Base-by-base conservation (phyloP, 140 eudicot species). In the Stevia rebaudiana region DNA sequence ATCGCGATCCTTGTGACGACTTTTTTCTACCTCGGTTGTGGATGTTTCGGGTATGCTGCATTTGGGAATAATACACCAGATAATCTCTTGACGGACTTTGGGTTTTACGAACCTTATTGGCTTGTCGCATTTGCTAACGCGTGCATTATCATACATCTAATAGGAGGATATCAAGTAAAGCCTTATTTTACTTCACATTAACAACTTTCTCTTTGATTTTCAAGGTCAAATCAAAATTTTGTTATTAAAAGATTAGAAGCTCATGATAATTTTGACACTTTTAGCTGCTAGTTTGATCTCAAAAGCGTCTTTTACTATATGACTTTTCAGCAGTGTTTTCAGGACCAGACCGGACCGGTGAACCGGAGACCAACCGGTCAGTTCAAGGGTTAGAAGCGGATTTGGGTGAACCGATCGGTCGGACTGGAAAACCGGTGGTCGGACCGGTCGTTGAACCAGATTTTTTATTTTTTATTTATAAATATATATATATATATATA, bases 11-110 rank as follows among this genome's bases (percentile, higher is more conserved):
- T 33, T 2, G 59, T 69, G 40, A 69, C 74, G 11, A 44, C 4
- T 12, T 30, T 44, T 31, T 69, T 69, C 74, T 57, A 69, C 59
- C 39, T 69, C 18, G 67, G 67, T 12, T 69, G 74, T 44, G 74
- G 74, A 19, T 57, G 67, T 8, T 69, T 69, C 3, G 67, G 74
- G 30, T 69, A 69, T 58, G 74, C 67, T 41, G 67, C 74, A 8
- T 69, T 69, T 21, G 67, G 74, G 36, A 46, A 58, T 16, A 28
- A 69, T 13, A 47, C 74, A 30, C 58, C 59, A 8, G 74, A 67
- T 44, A 69, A 58, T 67, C 74, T 69, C 49, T 69, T 69, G 65
- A 57, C 74, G 3, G 74, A 67, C 22, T 69, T 69, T 6, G 74
- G 74, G 58, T 69, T 58, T 69, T 58, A 69, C 8, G 60, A 69